A percentile compares a stretch with the other conserved stretches of the same genome.
Evolutionary conservation across 1,139 yeast species (phyloP).

Genomic region (Kurtzmaniella quercitrusa): DNA sequence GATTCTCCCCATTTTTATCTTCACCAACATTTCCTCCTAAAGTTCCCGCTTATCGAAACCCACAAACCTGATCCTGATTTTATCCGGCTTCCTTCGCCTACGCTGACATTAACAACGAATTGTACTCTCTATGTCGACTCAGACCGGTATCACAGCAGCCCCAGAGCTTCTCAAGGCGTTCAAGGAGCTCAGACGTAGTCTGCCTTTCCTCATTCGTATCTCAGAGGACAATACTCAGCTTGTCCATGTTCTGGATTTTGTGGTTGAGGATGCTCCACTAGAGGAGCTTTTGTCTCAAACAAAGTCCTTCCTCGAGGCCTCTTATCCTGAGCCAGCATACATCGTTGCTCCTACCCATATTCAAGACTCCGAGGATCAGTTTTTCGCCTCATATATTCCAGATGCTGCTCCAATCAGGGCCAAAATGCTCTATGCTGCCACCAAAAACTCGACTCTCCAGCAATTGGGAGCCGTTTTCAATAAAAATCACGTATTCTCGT

Average conservation of each 20-base stretch:
- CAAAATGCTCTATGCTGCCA: conserved; percentile 93
- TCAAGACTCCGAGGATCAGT: conserved; percentile 20
- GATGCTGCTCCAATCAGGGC: conserved; percentile 76
- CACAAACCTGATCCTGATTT: background rate
- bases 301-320: conserved; percentile 22
- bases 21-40: too few relatives aligned
- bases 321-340: conserved; percentile 56
- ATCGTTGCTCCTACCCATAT: conserved; percentile 38
- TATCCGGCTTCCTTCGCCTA: too few relatives aligned
- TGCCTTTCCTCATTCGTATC: conserved; percentile 35
- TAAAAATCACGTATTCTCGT: conserved; percentile 46
- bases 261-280: conserved; percentile 17
- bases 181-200: conserved; percentile 16
- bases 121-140: conserved; percentile 51
- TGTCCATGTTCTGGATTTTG: conserved; percentile 29
- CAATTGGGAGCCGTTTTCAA: conserved; percentile 66
- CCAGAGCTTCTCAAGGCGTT: conserved; percentile 33
- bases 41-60: background rate
- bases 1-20: too few relatives aligned
- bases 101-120: background rate
- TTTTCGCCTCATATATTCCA: conserved; percentile 82
- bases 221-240: conserved; percentile 46
- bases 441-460: conserved; percentile 69
- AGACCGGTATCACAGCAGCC: conserved; percentile 63
- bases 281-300: conserved; percentile 34